Percentiles rank a stretch among this genome's conserved stretches.
phyloP scores from a whole-genome alignment of 2,329 filamentous ascomycete genomes.

The Pseudofabraea citricarpa region DNA sequence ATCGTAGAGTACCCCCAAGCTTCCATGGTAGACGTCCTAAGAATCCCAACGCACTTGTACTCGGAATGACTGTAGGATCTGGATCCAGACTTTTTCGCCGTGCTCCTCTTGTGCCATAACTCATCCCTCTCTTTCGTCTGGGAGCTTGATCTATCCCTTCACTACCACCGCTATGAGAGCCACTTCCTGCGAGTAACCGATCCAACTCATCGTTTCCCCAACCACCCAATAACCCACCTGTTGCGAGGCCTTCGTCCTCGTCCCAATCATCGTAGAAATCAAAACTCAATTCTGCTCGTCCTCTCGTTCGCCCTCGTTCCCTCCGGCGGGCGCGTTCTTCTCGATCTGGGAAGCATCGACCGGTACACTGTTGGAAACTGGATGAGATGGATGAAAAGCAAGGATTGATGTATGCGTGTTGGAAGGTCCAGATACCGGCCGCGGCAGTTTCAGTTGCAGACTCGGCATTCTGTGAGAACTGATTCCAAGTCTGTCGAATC shows the following conservation, averaged over 20 bases:
- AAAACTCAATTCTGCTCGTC: constrained; percentile 77
- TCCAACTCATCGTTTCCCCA: constrained; percentile 88
- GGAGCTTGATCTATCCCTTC: constrained; percentile 58
- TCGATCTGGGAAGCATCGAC: constrained; percentile 64
- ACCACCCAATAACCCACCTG: constrained; percentile 58
- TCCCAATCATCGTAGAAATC: constrained; percentile 99
- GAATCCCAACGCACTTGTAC: constrained; percentile 80
- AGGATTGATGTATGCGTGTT: constrained; percentile 78
- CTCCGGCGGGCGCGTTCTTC: constrained; percentile 71
- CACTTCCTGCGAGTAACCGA: constrained; percentile 69
- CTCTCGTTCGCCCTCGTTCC: constrained; percentile 55
- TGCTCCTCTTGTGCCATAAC: constrained; percentile 68
- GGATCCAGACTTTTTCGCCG: constrained; percentile 50
- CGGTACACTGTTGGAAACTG: constrained; percentile 68
- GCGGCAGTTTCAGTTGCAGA: constrained; percentile 88
- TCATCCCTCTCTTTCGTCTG: constrained; percentile 76
- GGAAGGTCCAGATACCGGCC: constrained; percentile 82
- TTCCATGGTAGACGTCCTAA: constrained; percentile 79
- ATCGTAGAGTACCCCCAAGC: constrained; percentile 75
- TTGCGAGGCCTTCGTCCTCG: constrained; percentile 41
- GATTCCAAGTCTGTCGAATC: constrained; percentile 89
- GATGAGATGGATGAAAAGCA: constrained; percentile 66
- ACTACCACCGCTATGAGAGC: constrained; percentile 32
- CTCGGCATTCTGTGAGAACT: constrained; percentile 86
- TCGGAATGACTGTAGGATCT: constrained; percentile 87